Evolutionary conservation across 345 rosid species (phyloP), one percentile per base, ranked within the genome.

Genomic region (Moricandia moricandioides): DNA sequence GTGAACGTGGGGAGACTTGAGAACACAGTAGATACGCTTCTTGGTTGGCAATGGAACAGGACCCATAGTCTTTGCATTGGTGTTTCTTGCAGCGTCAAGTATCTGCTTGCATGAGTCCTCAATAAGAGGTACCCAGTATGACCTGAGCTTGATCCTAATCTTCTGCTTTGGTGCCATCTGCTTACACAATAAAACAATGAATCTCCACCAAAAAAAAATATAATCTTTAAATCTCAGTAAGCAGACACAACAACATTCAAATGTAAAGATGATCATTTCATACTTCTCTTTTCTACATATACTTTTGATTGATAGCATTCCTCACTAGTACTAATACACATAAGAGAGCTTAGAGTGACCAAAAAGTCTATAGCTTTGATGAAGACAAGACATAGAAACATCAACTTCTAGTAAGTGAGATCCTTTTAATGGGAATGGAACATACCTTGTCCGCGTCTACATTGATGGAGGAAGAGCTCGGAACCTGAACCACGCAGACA

Each of bases 81-180:
- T 92, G 40, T 76, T 89, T 73, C 84, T 85, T 3, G 97, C 97
- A 31, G 97, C 97, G 18, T 92, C 97, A 81, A 92, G 77, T 82
- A 92, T 95, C 88, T 90, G 99, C 87, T 95, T 92, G 89, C 96
- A 90, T 5, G 99, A 92, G 72, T 95, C 97, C 81, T 95, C 97
- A 17, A 92, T 90, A 73, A 95, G 77, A 57, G 87, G 93, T 51
- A 95, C 97, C 93, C 93, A 92, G 77, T 86, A 92, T 61, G 99
- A 95, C 72, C 93, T 82, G 17, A 92, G 94, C 78, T 95, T 92
- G 67, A 95, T 95, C 81, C 99, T 92, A 79, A 95, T 92, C 81
- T 92, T 95, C 70, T 95, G 97, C 89, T 95, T 90, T 5, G 99
- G 97, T 3, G 93, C 97, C 86, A 87, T 79, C 99, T 90, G 81